Base-by-base conservation (phyloP, 1,284 basidiomycete species). In the Ceratobasidium sp. region DNA sequence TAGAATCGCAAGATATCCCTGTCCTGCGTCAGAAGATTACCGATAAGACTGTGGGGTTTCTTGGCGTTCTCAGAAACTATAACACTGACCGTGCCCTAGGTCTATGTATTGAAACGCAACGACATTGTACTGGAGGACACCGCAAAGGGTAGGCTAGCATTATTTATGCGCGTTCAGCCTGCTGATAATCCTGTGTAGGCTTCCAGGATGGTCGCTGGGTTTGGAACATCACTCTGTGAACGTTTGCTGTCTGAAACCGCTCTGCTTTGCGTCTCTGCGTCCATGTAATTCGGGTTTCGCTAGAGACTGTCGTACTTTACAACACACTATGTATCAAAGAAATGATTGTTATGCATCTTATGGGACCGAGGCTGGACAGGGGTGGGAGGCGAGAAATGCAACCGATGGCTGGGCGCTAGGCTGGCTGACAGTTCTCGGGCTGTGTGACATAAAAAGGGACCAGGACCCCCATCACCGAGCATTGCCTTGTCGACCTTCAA, bases 81-180 rank as follows among this genome's bases (percentile, higher is more conserved):
- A 8, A 41, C 41, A 18, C 39, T 71, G 23, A 55, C 55, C 23
- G 26, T 39, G 62, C 53, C 74, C 26, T 73, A 92, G 90, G 92
- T 95, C n/a, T 98, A 97, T 78, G 96, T 98, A 9, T 90, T 94
- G 83, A 98, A 96, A 83, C 88, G 97, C 52, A 95, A 97, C 79
- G 93, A 96, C 79, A 97, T 98, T 77, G 85, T 99, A 76, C 84
- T 99, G 41, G 93, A 97, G 76, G 97, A 99, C 80, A 98, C 97
- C 0, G 91, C 96, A 30, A 70, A 70, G 43, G 65, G 65, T 70
- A 70, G 32, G 39, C n/a, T 36, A 70, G n/a, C 28, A 9, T 34
- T 18, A 30, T 18, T 23, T 2, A 9, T 8, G 50, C 30, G 26
- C 28, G 39, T 28, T 46, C 36, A 28, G 41, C 23, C 10, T 26